phyloP scores from a whole-genome alignment of 2,329 filamentous ascomycete species.

The Verticillium dahliae region DNA sequence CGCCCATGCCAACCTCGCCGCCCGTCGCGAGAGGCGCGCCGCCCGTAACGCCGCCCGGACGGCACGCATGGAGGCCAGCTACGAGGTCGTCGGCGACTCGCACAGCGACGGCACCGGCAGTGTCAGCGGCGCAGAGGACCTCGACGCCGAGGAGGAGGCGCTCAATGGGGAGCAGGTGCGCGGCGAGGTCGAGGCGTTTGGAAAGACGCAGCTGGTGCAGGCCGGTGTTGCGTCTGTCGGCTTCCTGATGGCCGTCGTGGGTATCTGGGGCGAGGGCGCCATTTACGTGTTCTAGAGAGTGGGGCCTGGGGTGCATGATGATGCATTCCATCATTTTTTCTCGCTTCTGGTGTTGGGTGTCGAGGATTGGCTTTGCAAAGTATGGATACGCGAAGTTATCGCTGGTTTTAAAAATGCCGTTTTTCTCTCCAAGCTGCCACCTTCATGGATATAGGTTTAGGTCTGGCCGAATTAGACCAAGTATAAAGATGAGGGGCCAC shows the following conservation, averaged over 20 bases:
- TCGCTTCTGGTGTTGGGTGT: slow-evolving; percentile 2
- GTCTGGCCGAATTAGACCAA: slow-evolving; percentile 1
- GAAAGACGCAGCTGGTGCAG: slow-evolving; percentile 46
- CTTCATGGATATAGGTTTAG: slow-evolving; percentile 1
- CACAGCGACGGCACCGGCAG: slow-evolving; percentile 34
- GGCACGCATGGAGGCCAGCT: slow-evolving; percentile 59
- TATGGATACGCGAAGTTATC: not conserved
- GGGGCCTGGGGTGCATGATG: not conserved
- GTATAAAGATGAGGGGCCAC: not conserved
- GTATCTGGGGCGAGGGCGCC: slow-evolving; percentile 60
- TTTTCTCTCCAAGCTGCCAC: not conserved
- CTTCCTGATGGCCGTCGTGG: slow-evolving; percentile 56
- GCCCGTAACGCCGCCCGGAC: slow-evolving; percentile 18
- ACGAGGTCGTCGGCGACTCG: slow-evolving; percentile 58
- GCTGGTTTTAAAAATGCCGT: not conserved
- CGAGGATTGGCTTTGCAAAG: not conserved
- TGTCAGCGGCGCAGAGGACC: slow-evolving; percentile 43
- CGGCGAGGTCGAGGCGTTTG: slow-evolving; percentile 47
- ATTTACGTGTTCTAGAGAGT: not conserved
- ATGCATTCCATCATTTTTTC: not conserved
- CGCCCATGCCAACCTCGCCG: slow-evolving; percentile 15
- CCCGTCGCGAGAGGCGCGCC: slow-evolving; percentile 18
- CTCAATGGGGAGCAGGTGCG: slow-evolving; percentile 59
- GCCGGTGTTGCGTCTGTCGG: slow-evolving; percentile 47
- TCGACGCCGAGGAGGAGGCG: slow-evolving; percentile 35